Base-by-base conservation (phyloP, 345 rosid genomes). In the Salix caprea region DNA sequence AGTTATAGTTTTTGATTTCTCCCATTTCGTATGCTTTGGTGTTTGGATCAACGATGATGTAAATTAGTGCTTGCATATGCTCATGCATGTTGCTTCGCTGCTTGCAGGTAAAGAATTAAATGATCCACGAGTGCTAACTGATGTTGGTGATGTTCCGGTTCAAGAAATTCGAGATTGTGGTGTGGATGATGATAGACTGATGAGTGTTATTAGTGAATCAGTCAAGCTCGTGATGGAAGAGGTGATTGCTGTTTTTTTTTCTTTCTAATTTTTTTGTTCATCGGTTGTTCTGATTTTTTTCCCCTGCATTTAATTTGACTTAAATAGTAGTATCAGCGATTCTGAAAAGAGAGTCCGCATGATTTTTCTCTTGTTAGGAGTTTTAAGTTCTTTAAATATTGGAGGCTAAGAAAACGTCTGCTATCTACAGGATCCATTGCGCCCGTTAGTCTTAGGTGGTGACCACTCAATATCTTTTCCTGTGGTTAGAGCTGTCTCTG, bases 131-230 rank as follows among this genome's bases (percentile, higher is more conserved):
- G 97, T 96, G 74, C 84, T 96, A 61, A 96, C 96, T 48, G 97
- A 96, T 88, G 97, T 93, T 65, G 98, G 99, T 3, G 99, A 96
- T 81, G 94, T 93, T 64, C 99, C 99, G 1, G 95, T 96, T 54
- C 99, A 96, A 83, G 99, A 96, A 82, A 93, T 96, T 80, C 92
- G 98, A 79, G 99, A 96, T 84, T 93, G 91, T 87, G 95, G 91
- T 21, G 99, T 93, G 42, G 91, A 93, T 81, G 98, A 93, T 87
- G 98, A 93, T 74, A 87, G 97, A 75, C 72, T 96, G 75, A 96
- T 93, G 99, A 88, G 84, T 76, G 99, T 93, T 73, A 89, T 96
- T 18, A 84, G 94, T 50, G 92, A 93, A 54, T 96, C 97, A 40
- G 96, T 96, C 74, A 93, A 93, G 85, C 82, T 89, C 54, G 97